These are phyloP conservation scores for Pyrus bretschneideri DNA, from an alignment of 306 rosid genomes.

Conservation along the genomic window DNA sequence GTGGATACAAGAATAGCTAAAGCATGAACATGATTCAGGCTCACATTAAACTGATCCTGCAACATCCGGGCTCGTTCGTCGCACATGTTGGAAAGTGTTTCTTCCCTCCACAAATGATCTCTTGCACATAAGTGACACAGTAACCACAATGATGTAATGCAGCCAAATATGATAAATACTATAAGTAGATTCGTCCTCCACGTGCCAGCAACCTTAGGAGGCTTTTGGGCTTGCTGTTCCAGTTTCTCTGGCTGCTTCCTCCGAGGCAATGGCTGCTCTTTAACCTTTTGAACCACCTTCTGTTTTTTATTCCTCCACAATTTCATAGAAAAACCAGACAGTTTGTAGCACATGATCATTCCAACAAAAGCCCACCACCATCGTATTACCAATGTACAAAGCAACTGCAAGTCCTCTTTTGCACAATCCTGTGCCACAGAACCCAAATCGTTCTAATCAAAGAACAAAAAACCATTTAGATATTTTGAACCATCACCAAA, in stretches of 20 bases:
- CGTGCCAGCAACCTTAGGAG: constrained; percentile 56
- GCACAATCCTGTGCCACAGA: constrained; percentile 25
- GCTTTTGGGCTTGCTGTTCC: constrained; percentile 27
- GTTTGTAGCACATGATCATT: constrained; percentile 38
- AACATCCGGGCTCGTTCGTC: constrained; percentile 97
- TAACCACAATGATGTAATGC: constrained; percentile 49
- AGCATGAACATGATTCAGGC: constrained; percentile 95
- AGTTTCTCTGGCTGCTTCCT: constrained; percentile 26
- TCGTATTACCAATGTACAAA: constrained; percentile 31
- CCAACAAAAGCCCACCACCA: constrained; percentile 53
- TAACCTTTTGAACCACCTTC: constrained; percentile 20
- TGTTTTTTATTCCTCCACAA: constrained; percentile 35
- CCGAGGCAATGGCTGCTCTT: constrained; percentile 5
- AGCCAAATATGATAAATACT: constrained; percentile 44
- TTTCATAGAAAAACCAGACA: constrained; percentile 31
- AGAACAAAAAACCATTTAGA: constrained; percentile 12
- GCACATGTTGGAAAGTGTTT: constrained; percentile 87
- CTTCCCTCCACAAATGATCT: constrained; percentile 51
- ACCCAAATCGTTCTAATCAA: constrained; percentile 35
- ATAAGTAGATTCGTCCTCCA: constrained; percentile 66
- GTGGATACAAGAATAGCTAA: constrained; percentile 91
- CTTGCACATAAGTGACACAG: constrained; percentile 50
- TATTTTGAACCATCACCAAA: background rate
- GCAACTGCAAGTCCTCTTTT: constrained; percentile 19
- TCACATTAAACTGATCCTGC: constrained; percentile 95